These are phyloP conservation scores for Trametes meyenii DNA, from an alignment of 768 basidiomycete species.

Conservation along the genomic window DNA sequence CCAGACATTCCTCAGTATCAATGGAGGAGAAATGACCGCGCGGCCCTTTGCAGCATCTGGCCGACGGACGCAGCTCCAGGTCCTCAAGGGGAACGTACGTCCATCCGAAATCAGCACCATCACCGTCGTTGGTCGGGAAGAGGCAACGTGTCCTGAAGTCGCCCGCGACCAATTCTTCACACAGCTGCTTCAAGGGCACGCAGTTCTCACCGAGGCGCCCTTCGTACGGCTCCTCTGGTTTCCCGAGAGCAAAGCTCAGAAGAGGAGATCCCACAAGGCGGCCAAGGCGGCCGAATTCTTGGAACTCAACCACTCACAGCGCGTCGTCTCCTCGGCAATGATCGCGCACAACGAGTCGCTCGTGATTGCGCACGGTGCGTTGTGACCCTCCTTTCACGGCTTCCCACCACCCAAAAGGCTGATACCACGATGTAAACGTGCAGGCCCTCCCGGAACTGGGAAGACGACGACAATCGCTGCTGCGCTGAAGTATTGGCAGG, in stretches of 20 bases:
- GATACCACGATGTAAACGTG: background rate
- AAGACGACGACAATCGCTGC: slow-evolving; percentile 49
- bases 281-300: background rate
- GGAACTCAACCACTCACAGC: slow-evolving; percentile 43
- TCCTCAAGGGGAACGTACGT: slow-evolving; percentile 25
- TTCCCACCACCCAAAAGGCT: background rate
- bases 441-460: slow-evolving; percentile 47
- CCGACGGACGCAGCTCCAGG: slow-evolving; percentile 38
- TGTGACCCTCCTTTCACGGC: background rate
- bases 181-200: slow-evolving; percentile 37
- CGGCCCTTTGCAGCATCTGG: slow-evolving; percentile 36
- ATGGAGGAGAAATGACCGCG: slow-evolving; percentile 30
- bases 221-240: slow-evolving; percentile 49
- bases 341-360: slow-evolving; percentile 31
- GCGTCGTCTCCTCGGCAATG: slow-evolving; percentile 41
- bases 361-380: slow-evolving; percentile 44
- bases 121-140: slow-evolving; percentile 45
- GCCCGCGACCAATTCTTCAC: slow-evolving; percentile 42
- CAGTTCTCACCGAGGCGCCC: slow-evolving; percentile 30
- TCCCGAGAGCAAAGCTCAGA: slow-evolving; percentile 23
- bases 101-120: slow-evolving; percentile 33
- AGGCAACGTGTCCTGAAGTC: slow-evolving; percentile 42
- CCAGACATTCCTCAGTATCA: slow-evolving; percentile 10
- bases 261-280: background rate
- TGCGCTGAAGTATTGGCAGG: slow-evolving; percentile 25